phyloP scores from a whole-genome alignment of 73 alveolate species.

The Paramecium pentaurelia region DNA sequence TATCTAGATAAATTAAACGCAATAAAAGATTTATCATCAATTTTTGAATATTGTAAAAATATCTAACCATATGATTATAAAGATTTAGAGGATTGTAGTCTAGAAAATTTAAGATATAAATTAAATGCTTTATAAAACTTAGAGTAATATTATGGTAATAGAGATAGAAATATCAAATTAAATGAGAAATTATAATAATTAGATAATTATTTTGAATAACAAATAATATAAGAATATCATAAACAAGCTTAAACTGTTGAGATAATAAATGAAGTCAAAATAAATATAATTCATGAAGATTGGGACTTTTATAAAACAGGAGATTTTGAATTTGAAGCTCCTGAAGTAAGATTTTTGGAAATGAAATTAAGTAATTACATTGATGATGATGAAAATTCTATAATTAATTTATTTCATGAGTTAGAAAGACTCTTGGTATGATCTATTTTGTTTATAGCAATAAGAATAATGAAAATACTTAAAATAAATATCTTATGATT shows the following conservation, averaged over 20 bases:
- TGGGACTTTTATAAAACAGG: not conserved
- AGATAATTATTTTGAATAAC: not conserved
- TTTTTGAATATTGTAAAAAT: not conserved
- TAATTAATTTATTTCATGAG: not conserved
- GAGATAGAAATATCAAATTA: not conserved
- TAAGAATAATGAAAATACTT: not conserved
- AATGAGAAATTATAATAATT: not conserved
- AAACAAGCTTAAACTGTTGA: not conserved
- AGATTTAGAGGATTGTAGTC: not conserved
- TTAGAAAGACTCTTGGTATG: not conserved
- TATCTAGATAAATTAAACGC: not conserved
- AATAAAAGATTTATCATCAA: not conserved
- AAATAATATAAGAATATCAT: not conserved
- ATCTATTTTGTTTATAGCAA: not conserved
- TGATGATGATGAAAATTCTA: not conserved
- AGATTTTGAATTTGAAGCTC: not conserved
- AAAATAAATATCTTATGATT: not conserved
- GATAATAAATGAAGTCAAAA: not conserved
- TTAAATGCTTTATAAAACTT: not conserved
- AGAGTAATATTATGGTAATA: not conserved
- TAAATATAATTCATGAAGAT: not conserved
- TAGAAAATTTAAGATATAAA: not conserved
- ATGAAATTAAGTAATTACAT: not conserved
- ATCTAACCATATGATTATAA: not conserved
- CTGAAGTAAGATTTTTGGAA: not conserved